Evolutionary conservation across 495 filamentous ascomycete species (phyloP), one percentile per base, ranked within the genome.

Genomic region (Gamarada debralockiae): DNA sequence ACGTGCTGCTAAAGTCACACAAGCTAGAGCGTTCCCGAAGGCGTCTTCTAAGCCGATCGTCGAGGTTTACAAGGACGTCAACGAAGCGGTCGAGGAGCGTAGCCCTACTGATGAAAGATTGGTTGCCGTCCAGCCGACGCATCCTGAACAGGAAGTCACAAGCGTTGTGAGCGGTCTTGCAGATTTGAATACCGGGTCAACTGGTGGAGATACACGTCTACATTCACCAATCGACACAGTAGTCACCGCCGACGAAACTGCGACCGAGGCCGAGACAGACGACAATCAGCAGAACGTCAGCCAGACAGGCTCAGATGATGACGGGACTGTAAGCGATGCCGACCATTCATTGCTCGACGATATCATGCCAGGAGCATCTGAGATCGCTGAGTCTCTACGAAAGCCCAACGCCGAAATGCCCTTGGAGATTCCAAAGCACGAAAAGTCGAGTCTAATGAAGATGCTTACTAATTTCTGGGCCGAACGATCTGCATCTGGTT

Each of bases 401-500:
- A 74, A 78, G 34, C 81, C 87, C 24, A 71, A 83, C 12, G 76
- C 84, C 24, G 61, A 64, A 18, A 37, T 58, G 22, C 47, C 53
- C 2, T 71, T 86, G 12, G 91, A 95, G 52, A 73, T 98, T 13
- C 90, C 90, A 1, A 93, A 87, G 58, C 90, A 98, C 59, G 87
- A 96, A 61, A 89, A 90, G 60, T 89, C 81, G 50, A 95, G 90
- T 17, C 77, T 97, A 47, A 83, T 97, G 83, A 95, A 92, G 59
- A 89, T 96, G 75, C 73, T 99, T 47, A 91, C 87, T 9, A 95
- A 91, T 52, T 99, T 99, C 70, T 99, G 95, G 95, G 95, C 93
- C 17, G 93, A 97, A 65, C 83, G 93, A 38, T 97, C 93, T 18
- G 90, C 95, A 36, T 96, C 89, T 70, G 91, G 92, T 39, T 99